Evolutionary conservation across 1,139 yeast species (phyloP).

Genomic region (Casaregolazyma suthepensis): DNA sequence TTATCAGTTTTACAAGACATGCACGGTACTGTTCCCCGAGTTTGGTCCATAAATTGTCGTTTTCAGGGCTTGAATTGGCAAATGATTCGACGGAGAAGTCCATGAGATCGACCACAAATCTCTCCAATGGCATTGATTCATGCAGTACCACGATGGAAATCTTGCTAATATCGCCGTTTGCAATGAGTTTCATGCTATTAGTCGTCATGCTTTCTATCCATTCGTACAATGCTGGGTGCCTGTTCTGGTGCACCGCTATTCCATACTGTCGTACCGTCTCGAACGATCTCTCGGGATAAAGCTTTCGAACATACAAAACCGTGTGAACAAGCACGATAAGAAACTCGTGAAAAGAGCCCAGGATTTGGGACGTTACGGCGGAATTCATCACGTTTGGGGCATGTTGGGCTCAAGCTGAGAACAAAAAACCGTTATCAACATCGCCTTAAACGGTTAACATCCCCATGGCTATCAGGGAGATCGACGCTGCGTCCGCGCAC

Average conservation of each 20-base stretch:
- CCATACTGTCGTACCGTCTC: slow-evolving; percentile 30
- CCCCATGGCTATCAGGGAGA: slow-evolving; percentile 30
- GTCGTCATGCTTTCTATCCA: slow-evolving; percentile 33
- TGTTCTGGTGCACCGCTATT: slow-evolving; percentile 30
- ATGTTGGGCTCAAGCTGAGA: background rate
- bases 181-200: slow-evolving; percentile 24
- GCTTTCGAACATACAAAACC: slow-evolving; percentile 29
- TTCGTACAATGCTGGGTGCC: slow-evolving; percentile 34
- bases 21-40: slow-evolving; percentile 27
- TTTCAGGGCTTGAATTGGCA: background rate
- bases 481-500: slow-evolving; percentile 50
- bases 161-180: slow-evolving; percentile 21
- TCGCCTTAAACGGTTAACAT: background rate
- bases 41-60: background rate
- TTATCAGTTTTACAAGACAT: slow-evolving; percentile 23
- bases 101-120: slow-evolving; percentile 30
- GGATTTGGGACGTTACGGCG: slow-evolving; percentile 16
- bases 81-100: slow-evolving; percentile 15
- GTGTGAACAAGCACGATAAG: slow-evolving; percentile 32
- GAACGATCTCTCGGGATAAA: slow-evolving; percentile 34
- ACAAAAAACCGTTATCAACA: background rate
- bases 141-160: slow-evolving; percentile 27
- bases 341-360: slow-evolving; percentile 30
- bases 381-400: background rate
- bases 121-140: slow-evolving; percentile 26